phyloP scores from a whole-genome alignment of 73 alveolate species.

The Tetrahymena malaccensis region DNA sequence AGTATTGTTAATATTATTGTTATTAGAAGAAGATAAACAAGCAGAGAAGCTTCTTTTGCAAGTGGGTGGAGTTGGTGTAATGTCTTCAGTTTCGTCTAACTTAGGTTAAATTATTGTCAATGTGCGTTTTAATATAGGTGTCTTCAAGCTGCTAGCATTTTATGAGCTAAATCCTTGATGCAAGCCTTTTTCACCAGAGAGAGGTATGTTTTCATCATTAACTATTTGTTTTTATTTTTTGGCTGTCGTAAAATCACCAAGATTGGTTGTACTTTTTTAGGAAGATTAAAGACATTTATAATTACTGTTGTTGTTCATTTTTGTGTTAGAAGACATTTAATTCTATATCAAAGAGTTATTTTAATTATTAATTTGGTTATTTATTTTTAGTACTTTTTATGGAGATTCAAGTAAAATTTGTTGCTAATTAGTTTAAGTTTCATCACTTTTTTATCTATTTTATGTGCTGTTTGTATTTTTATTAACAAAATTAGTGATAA shows the following conservation, averaged over 20 bases:
- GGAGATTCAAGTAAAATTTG: background rate
- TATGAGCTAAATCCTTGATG: background rate
- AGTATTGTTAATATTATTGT: background rate
- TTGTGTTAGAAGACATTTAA: background rate
- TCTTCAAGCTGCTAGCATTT: background rate
- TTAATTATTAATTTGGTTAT: background rate
- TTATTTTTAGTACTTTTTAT: background rate
- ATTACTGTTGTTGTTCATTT: background rate
- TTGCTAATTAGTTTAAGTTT: background rate
- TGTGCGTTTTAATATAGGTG: background rate
- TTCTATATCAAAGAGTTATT: background rate
- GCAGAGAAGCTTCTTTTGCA: background rate
- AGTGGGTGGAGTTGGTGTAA: background rate
- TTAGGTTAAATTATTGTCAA: background rate
- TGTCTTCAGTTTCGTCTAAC: background rate
- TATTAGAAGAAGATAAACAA: background rate
- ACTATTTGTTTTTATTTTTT: background rate
- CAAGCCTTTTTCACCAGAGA: background rate
- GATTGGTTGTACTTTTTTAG: background rate
- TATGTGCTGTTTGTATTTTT: background rate
- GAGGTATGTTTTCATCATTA: background rate
- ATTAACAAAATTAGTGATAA: background rate
- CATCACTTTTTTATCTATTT: background rate
- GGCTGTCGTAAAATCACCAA: background rate
- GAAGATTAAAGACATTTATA: background rate